Evolutionary conservation across 331 rosid species (phyloP), one percentile per base, ranked within the genome.

Genomic region (Malus hybrid): DNA sequence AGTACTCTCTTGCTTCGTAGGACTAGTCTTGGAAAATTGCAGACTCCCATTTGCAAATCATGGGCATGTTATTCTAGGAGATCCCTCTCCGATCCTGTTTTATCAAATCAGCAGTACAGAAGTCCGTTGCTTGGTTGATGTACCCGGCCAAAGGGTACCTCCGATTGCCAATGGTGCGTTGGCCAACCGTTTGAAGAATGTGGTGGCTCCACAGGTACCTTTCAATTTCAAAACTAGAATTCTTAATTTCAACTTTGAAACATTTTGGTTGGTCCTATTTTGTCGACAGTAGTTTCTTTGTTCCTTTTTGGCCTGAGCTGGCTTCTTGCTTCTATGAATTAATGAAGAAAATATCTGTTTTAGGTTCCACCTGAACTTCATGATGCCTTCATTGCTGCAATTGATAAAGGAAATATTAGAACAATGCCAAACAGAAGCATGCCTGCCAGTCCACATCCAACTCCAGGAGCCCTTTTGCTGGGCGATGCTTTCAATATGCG

Each of bases 401-500:
- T 87, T 44, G 69, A 87, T 72, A 71, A 48, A 65, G 92, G 88
- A 79, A 85, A 83, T 74, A 89, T 89, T 12, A 82, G 88, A 80
- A 84, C 75, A 73, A 89, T 85, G 94, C 91, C 88, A 32, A 89
- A 89, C 64, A 69, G 80, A 78, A 82, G 85, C 85, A 89, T 89
- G 91, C 87, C 89, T 27, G 92, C 94, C 6, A 74, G 74, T 72
- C 92, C 90, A 8, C 81, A 48, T 57, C 86, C 90, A 33, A 87
- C 90, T 19, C 90, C 87, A 4, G 94, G 94, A 77, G 94, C 94
- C 14, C 78, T 89, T 36, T 77, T 89, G 68, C 66, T 89, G 81
- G 94, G 94, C 3, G 91, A 89, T 75, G 86, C 91, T 74, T 85
- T 89, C 87, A 87, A 89, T 76, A 89, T 87, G 91, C 91, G 90